phyloP scores from a whole-genome alignment of 2,329 filamentous ascomycete genomes.

The Ophiocordyceps camponoti-saundersi region DNA sequence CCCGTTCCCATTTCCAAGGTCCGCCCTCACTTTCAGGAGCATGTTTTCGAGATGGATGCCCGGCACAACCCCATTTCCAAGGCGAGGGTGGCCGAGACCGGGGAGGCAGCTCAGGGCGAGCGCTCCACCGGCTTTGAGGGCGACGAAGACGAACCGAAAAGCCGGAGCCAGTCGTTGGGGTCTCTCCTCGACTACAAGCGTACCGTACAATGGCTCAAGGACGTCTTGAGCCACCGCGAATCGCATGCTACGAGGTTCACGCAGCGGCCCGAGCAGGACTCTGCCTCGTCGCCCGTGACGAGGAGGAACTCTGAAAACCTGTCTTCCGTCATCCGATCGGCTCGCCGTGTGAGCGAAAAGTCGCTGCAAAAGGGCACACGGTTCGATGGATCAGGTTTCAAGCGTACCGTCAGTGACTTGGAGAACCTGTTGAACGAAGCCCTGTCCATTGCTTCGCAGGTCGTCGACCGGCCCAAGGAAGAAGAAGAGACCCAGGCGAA shows the following conservation, averaged over 20 bases:
- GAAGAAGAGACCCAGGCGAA: background rate
- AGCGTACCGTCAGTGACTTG: conserved; percentile 21
- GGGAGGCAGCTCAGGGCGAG: background rate
- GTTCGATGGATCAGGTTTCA: conserved; percentile 14
- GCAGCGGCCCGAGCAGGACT: conserved; percentile 6
- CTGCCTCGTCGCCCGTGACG: conserved; percentile 3
- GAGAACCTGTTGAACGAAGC: conserved; percentile 30
- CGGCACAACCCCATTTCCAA: background rate
- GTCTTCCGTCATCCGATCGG: conserved; percentile 4
- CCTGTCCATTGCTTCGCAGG: conserved; percentile 23
- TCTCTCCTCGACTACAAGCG: conserved; percentile 16
- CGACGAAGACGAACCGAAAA: background rate
- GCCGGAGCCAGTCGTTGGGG: conserved; percentile 9
- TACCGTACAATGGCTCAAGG: conserved; percentile 16
- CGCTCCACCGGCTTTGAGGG: background rate
- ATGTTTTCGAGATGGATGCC: background rate
- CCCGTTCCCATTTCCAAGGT: conserved; percentile 7
- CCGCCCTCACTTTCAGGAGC: conserved; percentile 5
- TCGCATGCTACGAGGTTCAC: conserved; percentile 12
- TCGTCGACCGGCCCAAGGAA: conserved; percentile 13
- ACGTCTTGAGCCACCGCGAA: conserved; percentile 11
- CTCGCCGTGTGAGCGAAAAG: conserved; percentile 3
- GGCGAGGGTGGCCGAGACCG: background rate
- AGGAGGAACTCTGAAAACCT: conserved; percentile 9
- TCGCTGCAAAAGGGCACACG: conserved; percentile 6